Percentiles rank a stretch among this genome's conserved stretches.
Conservation (phyloP, 2,329 filamentous ascomycete genomes). For the Phaeosphaeria sp. region DNA sequence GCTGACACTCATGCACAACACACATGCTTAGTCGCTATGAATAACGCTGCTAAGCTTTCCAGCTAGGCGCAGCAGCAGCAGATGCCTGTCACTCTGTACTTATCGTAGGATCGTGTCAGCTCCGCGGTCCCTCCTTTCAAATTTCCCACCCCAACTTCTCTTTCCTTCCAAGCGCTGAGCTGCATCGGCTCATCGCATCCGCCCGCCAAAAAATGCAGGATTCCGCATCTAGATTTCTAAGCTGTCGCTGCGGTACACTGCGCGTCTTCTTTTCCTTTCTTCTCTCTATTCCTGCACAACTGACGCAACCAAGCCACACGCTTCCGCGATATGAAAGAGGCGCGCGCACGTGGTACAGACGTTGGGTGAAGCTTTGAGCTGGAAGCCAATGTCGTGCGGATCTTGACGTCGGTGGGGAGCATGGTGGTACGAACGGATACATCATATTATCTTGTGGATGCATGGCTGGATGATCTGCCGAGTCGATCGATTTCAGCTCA, state of each 20-base stretch:
- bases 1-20: background rate
- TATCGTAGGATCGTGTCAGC: background rate
- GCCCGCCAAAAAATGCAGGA: background rate
- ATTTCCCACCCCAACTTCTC: background rate
- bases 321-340: background rate
- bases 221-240: too few relatives aligned
- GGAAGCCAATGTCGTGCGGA: background rate
- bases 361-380: conserved; percentile 3
- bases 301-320: background rate
- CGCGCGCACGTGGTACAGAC: conserved; percentile 1
- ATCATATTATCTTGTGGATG: background rate
- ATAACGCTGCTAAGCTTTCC: background rate
- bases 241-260: too few relatives aligned
- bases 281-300: too few relatives aligned
- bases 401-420: background rate
- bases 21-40: background rate
- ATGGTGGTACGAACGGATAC: background rate
- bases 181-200: background rate
- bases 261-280: too few relatives aligned
- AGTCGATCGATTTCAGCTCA: background rate
- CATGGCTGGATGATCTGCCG: background rate
- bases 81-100: too few relatives aligned
- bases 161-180: background rate
- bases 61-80: background rate
- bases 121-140: background rate